Base-by-base conservation (phyloP, 2,329 filamentous ascomycete genomes). In the Ciborinia camelliae region DNA sequence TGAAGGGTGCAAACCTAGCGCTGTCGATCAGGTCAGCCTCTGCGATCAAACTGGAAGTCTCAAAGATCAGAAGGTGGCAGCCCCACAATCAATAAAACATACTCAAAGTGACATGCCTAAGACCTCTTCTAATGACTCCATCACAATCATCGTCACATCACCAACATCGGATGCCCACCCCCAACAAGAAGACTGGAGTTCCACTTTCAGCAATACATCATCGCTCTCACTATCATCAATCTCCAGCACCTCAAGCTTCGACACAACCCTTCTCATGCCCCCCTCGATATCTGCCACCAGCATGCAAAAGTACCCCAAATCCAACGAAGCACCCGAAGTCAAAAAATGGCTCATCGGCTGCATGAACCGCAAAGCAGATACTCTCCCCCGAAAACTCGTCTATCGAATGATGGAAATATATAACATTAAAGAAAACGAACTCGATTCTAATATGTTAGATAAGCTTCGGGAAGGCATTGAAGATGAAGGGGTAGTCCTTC, bases 91-190 rank as follows among this genome's bases (percentile, higher is more conserved):
- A 50, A 51, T 12, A 37, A 51, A 47, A 51, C 48, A 9, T 15
- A 20, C 28, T 23, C 43, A 39, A 62, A 41, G 50, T 50, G 15
- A 64, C 61, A 64, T 66, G 6, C 65, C 67, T 41, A 50, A 66
- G 20, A 63, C 63, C 12, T 59, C 66, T 26, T 39, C 57, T 9
- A 64, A 47, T 14, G 61, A 53, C 3, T 64, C 70, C 10, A 65
- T 73, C 26, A 69, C 63, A 26, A 72, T 73, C 37, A 67, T 71
- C n/a, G 63, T 72, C 48, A 72, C 71, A 20, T 67, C 69, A 30
- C 70, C 71, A 14, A 72, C 70, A 15, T 64, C 69, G 50, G 69
- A 70, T 15, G 64, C 66, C 12, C 63, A 66, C 26, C 53, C 32
- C n/a, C 41, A 55, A 7, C 14, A 63, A 28, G 20, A 32, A 64